Percentiles rank a stretch among this genome's conserved stretches.
Evolutionary conservation across 371 early-diverging fungal species (phyloP).

Genomic region (Mucor plumbeus): DNA sequence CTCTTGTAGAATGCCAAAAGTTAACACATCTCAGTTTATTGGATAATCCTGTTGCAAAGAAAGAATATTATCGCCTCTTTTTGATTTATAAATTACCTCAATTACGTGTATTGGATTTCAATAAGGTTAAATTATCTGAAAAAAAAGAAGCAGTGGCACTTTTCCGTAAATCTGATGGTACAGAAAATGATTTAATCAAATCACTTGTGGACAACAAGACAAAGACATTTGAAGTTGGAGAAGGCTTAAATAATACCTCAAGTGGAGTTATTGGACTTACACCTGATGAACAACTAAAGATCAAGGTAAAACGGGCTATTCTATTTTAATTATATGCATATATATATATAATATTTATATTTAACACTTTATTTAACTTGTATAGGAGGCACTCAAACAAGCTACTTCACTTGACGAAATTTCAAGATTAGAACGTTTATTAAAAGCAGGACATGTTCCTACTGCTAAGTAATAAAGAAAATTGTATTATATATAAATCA

Average conservation of each 20-base stretch:
- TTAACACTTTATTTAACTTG: not conserved
- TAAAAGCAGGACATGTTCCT: constrained; percentile 69
- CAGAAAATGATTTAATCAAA: constrained; percentile 65
- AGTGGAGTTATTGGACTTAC: constrained; percentile 51
- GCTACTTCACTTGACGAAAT: constrained; percentile 85
- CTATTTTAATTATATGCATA: not conserved
- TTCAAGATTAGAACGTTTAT: constrained; percentile 68
- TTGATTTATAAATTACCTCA: constrained; percentile 78
- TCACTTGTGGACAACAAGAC: constrained; percentile 64
- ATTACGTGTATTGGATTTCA: constrained; percentile 88
- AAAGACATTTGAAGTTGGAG: constrained; percentile 79
- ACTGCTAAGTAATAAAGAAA: constrained; percentile 17
- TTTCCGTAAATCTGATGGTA: constrained; percentile 68
- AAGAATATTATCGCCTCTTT: constrained; percentile 81
- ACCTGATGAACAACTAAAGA: constrained; percentile 65
- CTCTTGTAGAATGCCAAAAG: constrained; percentile 57
- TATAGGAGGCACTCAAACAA: constrained; percentile 70
- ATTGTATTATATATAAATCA: not conserved
- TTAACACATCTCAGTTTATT: constrained; percentile 74
- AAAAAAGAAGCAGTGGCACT: constrained; percentile 73
- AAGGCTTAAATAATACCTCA: constrained; percentile 62
- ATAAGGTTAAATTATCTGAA: constrained; percentile 73
- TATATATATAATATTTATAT: not conserved
- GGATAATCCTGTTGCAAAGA: constrained; percentile 88
- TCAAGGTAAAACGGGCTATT: constrained; percentile 36